Base-by-base conservation (phyloP, 345 rosid species). In the Eucalyptus tenuipes region DNA sequence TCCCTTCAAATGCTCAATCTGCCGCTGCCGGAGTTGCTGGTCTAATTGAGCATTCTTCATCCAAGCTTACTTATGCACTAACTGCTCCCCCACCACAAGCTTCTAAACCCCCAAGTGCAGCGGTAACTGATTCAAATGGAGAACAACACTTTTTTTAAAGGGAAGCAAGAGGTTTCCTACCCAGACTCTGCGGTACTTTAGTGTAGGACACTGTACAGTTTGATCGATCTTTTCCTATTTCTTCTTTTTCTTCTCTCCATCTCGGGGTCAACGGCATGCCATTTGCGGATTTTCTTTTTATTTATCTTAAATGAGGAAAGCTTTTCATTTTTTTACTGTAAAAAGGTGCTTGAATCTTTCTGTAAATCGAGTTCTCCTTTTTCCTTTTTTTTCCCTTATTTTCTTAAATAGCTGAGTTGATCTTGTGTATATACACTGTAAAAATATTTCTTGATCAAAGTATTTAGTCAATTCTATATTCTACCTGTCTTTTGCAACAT, bases 21-120 rank as follows among this genome's bases (percentile, higher is more conserved):
- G 97, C 99, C 1, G 95, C 96, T 50, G 99, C 98, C 4, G 99
- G 99, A 88, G 97, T 98, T 89, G 99, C 99, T 47, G 99, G 99
- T 90, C 93, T 98, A 61, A 98, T 98, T 7, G 99, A 98, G 91
- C 94, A 88, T 94, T 94, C 99, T 8, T 94, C 99, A 37, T 95
- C 95, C 64, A 94, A 94, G 86, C 94, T 96, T 68, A 94, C 98
- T 11, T 97, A 96, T 89, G 97, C 99, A 6, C 98, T 98, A 66
- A 91, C 98, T 2, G 99, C 98, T 53, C 97, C 97, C 5, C 95
- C 97, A 71, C 92, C 95, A 16, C 94, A 91, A 85, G 79, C 93
- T 44, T 11, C 91, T 16, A 91, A 92, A 92, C 85, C 91, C 13
- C 93, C 93, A 37, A 87, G 89, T 44, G 88, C 92, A 20, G 40